Evolutionary conservation across 345 rosid genomes (phyloP).

Genomic region (Arabidopsis arenosa): DNA sequence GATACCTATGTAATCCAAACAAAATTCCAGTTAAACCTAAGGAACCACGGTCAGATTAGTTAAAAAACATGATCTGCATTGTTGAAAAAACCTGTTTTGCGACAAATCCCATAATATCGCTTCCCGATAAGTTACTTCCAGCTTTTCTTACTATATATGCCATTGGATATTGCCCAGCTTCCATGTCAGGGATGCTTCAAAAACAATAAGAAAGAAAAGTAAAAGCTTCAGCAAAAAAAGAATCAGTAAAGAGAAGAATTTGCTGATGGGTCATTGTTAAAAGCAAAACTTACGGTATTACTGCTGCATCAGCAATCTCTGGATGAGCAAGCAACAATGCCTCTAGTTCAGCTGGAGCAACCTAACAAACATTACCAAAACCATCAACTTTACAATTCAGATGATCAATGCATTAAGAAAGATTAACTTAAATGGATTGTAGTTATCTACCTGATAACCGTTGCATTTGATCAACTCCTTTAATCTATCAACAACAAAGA

Average conservation of each 20-base stretch:
- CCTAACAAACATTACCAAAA: slow-evolving; percentile 42
- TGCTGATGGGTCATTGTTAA: slow-evolving; percentile 3
- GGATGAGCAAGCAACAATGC: slow-evolving; percentile 55
- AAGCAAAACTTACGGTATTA: slow-evolving; percentile 48
- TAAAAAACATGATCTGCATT: slow-evolving; percentile 1
- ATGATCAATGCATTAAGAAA: slow-evolving; percentile 1
- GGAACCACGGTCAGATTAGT: background rate
- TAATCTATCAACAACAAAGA: slow-evolving; percentile 80
- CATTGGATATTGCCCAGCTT: slow-evolving; percentile 47
- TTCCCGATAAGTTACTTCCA: slow-evolving; percentile 36
- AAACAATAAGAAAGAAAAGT: background rate
- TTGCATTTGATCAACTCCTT: slow-evolving; percentile 95
- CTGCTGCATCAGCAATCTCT: slow-evolving; percentile 60
- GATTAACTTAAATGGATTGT: background rate
- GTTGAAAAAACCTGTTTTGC: slow-evolving; percentile 38
- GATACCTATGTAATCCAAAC: slow-evolving; percentile 38
- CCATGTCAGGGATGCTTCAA: slow-evolving; percentile 41
- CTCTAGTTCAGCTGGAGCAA: slow-evolving; percentile 65
- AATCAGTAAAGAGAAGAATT: slow-evolving; percentile 2
- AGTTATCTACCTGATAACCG: slow-evolving; percentile 76
- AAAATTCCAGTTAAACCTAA: background rate
- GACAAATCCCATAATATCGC: slow-evolving; percentile 35
- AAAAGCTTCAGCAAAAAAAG: background rate
- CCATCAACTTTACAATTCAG: background rate
- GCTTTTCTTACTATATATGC: slow-evolving; percentile 44